Conservation (phyloP, 1,284 basidiomycete species). For the Puccinia horiana region DNA sequence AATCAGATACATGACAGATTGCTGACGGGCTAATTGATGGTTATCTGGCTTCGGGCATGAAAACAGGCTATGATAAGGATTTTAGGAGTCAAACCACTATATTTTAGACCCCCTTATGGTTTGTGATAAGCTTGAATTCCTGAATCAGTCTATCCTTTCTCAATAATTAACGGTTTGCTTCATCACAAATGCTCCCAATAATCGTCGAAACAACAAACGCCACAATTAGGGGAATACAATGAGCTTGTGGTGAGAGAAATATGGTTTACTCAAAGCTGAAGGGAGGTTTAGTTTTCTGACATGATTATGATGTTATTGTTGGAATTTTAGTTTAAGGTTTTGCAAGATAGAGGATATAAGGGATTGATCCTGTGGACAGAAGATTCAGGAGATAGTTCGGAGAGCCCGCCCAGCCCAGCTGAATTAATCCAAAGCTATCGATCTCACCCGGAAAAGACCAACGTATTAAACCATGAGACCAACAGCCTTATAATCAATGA, state of each 20-base stretch:
- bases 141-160: not conserved
- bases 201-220: not conserved
- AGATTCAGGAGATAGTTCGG: constrained; percentile 23
- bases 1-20: not conserved
- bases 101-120: constrained; percentile 44
- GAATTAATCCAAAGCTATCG: constrained; percentile 31
- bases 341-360: constrained; percentile 54
- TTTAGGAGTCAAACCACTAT: constrained; percentile 38
- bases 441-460: constrained; percentile 18
- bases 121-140: not conserved
- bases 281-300: not conserved
- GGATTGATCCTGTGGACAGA: constrained; percentile 48
- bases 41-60: not conserved
- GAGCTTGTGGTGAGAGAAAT: constrained; percentile 23
- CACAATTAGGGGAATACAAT: constrained; percentile 47
- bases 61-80: constrained; percentile 39
- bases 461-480: constrained; percentile 39
- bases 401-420: not conserved
- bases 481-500: not conserved
- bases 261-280: not conserved
- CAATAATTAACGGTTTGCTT: not conserved
- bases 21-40: not conserved
- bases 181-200: not conserved
- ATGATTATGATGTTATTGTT: not conserved
- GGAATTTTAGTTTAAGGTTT: constrained; percentile 42